These are phyloP conservation scores for Colletotrichum sojae DNA, from an alignment of 2,329 filamentous ascomycete genomes.

Conservation along the genomic window DNA sequence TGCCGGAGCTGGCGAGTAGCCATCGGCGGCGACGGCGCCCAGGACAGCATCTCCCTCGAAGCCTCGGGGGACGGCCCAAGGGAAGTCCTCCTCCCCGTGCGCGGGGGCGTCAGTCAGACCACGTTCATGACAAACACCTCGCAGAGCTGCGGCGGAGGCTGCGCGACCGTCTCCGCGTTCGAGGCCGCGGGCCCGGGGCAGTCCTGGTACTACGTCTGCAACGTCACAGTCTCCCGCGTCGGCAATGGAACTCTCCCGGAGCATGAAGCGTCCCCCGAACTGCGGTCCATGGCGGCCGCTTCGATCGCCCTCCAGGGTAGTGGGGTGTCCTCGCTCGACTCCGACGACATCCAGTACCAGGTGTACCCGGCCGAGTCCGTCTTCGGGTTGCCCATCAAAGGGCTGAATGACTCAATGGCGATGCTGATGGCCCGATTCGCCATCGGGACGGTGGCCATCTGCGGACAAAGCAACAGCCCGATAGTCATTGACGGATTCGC, in stretches of 20 bases:
- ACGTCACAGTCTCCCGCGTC: constrained; percentile 53
- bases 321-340: constrained; percentile 42
- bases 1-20: constrained; percentile 52
- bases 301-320: constrained; percentile 60
- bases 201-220: constrained; percentile 58
- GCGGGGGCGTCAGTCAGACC: constrained; percentile 52
- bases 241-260: constrained; percentile 52
- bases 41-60: constrained; percentile 46
- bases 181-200: constrained; percentile 52
- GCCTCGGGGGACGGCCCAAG: constrained; percentile 27
- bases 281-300: constrained; percentile 51
- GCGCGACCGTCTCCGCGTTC: constrained; percentile 52
- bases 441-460: constrained; percentile 52
- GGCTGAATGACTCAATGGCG: constrained; percentile 52
- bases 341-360: constrained; percentile 51
- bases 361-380: constrained; percentile 58
- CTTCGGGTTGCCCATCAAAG: constrained; percentile 52
- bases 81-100: constrained; percentile 42
- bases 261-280: constrained; percentile 52
- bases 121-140: constrained; percentile 53
- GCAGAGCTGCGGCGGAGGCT: constrained; percentile 45
- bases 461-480: constrained; percentile 48
- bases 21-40: constrained; percentile 49
- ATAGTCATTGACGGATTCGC: constrained; percentile 46
- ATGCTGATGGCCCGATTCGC: constrained; percentile 52